phyloP scores from a whole-genome alignment of 75 land plant genomes.

The Cryptomeria japonica region DNA sequence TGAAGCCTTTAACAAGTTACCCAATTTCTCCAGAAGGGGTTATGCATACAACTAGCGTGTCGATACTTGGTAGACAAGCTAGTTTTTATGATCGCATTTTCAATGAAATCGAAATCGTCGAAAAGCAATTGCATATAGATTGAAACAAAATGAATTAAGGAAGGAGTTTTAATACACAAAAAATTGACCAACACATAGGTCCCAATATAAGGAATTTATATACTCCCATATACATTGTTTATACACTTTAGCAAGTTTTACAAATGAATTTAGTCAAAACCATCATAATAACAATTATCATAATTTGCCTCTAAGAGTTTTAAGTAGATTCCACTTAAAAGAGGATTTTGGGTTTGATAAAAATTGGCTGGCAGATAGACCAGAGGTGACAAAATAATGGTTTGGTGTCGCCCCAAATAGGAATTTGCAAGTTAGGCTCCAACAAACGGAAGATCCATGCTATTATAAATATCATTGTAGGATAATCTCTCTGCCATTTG shows the following conservation, averaged over 20 bases:
- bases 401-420: slow-evolving; percentile 28
- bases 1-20: not conserved
- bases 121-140: not conserved
- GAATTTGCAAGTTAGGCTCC: slow-evolving; percentile 43
- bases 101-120: not conserved
- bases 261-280: too few species aligned
- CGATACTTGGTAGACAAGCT: not conserved
- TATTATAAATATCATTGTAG: too few species aligned
- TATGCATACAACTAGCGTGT: not conserved
- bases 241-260: too few species aligned
- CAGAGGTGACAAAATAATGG: slow-evolving; percentile 22
- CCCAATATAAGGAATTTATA: too few species aligned
- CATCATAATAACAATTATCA: too few species aligned
- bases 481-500: too few species aligned
- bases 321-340: not conserved
- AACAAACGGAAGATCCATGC: slow-evolving; percentile 13
- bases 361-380: slow-evolving; percentile 24
- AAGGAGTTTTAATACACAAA: too few species aligned
- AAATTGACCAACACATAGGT: too few species aligned
- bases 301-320: too few species aligned
- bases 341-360: not conserved
- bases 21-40: not conserved
- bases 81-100: not conserved
- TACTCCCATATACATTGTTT: too few species aligned
- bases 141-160: not conserved